A percentile compares a stretch with the other conserved stretches of the same genome.
These are phyloP conservation scores for Lolium multiflorum DNA, from an alignment of 176 grass and related monocot species.

Conservation along the genomic window DNA sequence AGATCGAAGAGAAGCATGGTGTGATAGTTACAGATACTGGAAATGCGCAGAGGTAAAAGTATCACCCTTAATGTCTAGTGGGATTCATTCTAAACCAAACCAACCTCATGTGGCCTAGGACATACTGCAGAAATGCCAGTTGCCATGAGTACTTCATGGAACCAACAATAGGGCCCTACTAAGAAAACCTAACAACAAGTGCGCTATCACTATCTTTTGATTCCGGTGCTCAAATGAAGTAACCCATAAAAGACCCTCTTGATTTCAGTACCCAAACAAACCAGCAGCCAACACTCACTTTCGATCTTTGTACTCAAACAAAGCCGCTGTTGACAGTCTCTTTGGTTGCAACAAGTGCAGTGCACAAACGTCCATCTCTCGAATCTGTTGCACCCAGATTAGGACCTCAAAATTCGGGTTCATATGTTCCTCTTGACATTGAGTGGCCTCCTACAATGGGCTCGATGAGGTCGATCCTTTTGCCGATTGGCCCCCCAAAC, in stretches of 20 bases:
- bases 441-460: no score
- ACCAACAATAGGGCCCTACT: conserved; percentile 78
- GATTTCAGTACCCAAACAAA: conserved; percentile 56
- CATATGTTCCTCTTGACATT: no score
- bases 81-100: conserved; percentile 63
- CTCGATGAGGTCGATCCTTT: no score
- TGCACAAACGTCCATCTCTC: no score
- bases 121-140: conserved; percentile 48
- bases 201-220: conserved; percentile 44
- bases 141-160: conserved; percentile 72
- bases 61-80: conserved; percentile 64
- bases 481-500: no score
- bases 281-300: conserved; percentile 39
- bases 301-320: conserved; percentile 48
- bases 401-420: no score
- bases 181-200: conserved; percentile 67
- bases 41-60: conserved; percentile 61
- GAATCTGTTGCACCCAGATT: no score
- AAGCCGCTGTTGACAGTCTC: conserved; percentile 37
- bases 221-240: conserved; percentile 45
- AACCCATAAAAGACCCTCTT: conserved; percentile 39
- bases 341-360: conserved; percentile 38
- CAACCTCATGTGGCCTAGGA: conserved; percentile 42
- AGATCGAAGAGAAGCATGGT: conserved; percentile 95
- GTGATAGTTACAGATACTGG: conserved; percentile 74